Percentiles rank a stretch among this genome's conserved stretches.
phyloP scores from a whole-genome alignment of 768 basidiomycete species.

The Lactifluus piperatus region DNA sequence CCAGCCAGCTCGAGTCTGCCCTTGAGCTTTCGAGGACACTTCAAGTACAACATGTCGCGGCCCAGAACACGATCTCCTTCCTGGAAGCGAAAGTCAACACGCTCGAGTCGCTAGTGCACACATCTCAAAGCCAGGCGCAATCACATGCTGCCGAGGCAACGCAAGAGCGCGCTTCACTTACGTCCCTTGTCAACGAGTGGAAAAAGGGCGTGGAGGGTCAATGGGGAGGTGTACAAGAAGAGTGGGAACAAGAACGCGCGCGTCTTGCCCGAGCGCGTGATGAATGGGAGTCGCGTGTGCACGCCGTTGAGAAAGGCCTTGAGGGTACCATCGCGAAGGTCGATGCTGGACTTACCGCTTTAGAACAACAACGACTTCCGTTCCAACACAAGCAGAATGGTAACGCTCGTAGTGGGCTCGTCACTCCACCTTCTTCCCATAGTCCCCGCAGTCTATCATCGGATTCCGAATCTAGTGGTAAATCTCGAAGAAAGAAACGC shows the following conservation, averaged over 20 bases:
- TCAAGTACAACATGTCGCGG: conserved; percentile 68
- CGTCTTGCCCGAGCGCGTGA: conserved; percentile 63
- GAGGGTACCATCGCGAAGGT: conserved; percentile 35
- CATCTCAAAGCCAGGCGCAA: conserved; percentile 35
- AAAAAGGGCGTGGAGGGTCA: conserved; percentile 70
- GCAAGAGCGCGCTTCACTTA: conserved; percentile 41
- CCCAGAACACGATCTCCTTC: conserved; percentile 62
- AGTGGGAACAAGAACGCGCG: conserved; percentile 77
- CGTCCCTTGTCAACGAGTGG: conserved; percentile 57
- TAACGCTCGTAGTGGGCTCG: conserved; percentile 42
- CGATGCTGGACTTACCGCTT: conserved; percentile 28
- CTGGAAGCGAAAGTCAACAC: conserved; percentile 60
- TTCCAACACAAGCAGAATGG: conserved; percentile 25
- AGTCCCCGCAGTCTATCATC: conserved; percentile 64
- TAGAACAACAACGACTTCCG: conserved; percentile 29
- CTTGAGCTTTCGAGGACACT: conserved; percentile 63
- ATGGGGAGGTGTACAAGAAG: conserved; percentile 69
- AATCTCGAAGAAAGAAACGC: conserved; percentile 19
- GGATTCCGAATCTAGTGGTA: conserved; percentile 35
- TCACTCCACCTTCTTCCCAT: conserved; percentile 70
- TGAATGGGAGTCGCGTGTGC: conserved; percentile 67
- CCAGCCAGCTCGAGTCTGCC: conserved; percentile 68
- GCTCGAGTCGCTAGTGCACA: conserved; percentile 61
- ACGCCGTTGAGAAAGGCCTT: conserved; percentile 45
- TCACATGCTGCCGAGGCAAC: conserved; percentile 29